A percentile compares a stretch with the other conserved stretches of the same genome.
Evolutionary conservation across 331 rosid species (phyloP).

Genomic region (Erythrophleum ivorense): DNA sequence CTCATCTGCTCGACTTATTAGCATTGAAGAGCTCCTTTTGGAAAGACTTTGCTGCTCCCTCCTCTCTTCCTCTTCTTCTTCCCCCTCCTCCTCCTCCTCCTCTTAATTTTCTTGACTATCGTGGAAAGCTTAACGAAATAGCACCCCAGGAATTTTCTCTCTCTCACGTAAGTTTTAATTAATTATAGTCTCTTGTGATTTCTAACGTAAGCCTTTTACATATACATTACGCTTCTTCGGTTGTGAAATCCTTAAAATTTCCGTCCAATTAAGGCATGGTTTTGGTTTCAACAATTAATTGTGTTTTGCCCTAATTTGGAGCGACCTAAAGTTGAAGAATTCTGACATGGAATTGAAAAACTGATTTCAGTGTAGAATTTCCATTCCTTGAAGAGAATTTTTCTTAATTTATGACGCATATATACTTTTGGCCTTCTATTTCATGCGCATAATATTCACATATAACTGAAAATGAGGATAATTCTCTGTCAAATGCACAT

Average conservation of each 20-base stretch:
- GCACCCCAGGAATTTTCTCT: slow-evolving; percentile 35
- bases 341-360: neutral
- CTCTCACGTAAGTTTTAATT: slow-evolving; percentile 45
- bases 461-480: neutral
- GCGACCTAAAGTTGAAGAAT: neutral
- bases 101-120: slow-evolving; percentile 36
- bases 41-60: slow-evolving; percentile 12
- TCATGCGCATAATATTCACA: neutral
- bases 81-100: slow-evolving; percentile 2
- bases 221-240: slow-evolving; percentile 7
- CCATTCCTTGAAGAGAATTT: neutral
- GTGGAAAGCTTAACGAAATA: slow-evolving; percentile 31
- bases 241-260: slow-evolving; percentile 27
- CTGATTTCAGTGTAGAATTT: slow-evolving; percentile 7
- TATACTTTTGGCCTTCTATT: neutral
- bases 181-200: slow-evolving; percentile 5
- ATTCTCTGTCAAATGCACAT: neutral
- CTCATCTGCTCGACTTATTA: slow-evolving; percentile 42
- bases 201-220: neutral
- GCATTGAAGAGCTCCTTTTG: slow-evolving; percentile 36
- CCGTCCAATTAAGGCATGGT: neutral
- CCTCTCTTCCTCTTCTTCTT: neutral
- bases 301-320: slow-evolving; percentile 42
- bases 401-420: neutral
- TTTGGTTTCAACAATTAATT: slow-evolving; percentile 26